A percentile compares a stretch with the other conserved stretches of the same genome.
phyloP scores from a whole-genome alignment of 148 eudicot species.

The Fagopyrum tataricum region DNA sequence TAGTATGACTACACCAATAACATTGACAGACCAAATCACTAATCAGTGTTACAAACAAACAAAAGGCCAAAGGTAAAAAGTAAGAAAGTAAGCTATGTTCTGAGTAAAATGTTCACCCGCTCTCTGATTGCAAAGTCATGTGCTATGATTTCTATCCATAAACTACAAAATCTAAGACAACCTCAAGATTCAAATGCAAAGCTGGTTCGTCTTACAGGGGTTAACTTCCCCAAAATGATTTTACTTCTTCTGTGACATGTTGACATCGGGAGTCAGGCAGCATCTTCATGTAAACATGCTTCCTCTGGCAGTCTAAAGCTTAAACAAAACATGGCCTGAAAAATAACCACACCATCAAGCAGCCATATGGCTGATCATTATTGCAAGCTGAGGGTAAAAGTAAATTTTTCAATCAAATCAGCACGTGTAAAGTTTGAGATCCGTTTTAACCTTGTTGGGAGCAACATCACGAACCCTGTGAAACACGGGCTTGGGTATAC shows the following conservation, averaged over 20 bases:
- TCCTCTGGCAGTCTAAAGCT: slow-evolving; percentile 93
- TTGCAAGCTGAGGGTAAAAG: neutral
- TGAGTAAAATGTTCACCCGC: neutral
- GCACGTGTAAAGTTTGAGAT: neutral
- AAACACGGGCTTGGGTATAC: slow-evolving; percentile 56
- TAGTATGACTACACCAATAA: too few relatives aligned
- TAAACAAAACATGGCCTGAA: slow-evolving; percentile 94
- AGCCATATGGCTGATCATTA: neutral
- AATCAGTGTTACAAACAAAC: neutral
- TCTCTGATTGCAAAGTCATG: neutral
- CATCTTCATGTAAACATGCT: slow-evolving; percentile 41
- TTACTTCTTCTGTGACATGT: neutral
- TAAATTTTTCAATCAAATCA: neutral
- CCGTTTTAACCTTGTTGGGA: slow-evolving; percentile 73
- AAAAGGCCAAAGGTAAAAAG: neutral
- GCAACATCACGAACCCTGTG: slow-evolving; percentile 97
- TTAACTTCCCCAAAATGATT: neutral
- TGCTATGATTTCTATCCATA: neutral
- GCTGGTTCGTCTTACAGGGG: neutral
- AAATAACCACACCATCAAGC: slow-evolving; percentile 8
- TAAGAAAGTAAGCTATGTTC: too few relatives aligned
- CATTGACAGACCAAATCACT: neutral
- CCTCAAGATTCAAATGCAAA: neutral
- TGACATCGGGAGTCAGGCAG: neutral
- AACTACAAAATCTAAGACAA: neutral